These are phyloP conservation scores for Butyriboletus loyo DNA, from an alignment of 768 basidiomycete species.

Conservation along the genomic window DNA sequence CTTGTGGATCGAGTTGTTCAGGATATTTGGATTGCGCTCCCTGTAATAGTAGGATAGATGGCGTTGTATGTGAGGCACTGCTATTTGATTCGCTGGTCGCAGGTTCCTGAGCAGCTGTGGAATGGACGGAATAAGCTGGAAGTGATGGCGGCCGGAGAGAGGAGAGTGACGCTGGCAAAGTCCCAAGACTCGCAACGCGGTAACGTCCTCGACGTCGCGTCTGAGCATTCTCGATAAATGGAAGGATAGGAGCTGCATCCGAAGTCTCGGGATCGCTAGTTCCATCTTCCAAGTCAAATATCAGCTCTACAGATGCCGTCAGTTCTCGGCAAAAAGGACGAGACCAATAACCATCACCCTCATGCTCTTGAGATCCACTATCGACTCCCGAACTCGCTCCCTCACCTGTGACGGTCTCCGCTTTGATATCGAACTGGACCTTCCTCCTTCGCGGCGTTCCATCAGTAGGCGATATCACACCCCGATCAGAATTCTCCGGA, in stretches of 20 bases:
- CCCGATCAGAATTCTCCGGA: conserved; percentile 17
- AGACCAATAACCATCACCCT: conserved; percentile 40
- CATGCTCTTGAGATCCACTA: conserved; percentile 34
- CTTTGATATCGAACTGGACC: conserved; percentile 71
- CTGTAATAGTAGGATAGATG: neutral
- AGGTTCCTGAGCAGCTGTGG: conserved; percentile 3
- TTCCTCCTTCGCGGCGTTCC: conserved; percentile 51
- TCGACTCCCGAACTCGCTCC: conserved; percentile 33
- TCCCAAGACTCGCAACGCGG: conserved; percentile 33
- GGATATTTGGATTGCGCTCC: conserved; percentile 17
- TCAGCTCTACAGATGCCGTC: conserved; percentile 45
- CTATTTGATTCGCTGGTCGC: neutral
- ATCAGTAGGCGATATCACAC: conserved; percentile 28
- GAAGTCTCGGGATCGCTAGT: conserved; percentile 30
- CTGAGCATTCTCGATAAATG: conserved; percentile 31
- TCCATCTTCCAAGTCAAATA: conserved; percentile 70
- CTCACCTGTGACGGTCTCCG: conserved; percentile 49
- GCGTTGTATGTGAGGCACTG: neutral
- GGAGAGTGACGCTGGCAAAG: conserved; percentile 55
- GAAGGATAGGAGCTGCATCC: conserved; percentile 36
- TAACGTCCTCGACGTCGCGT: conserved; percentile 24
- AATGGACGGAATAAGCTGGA: conserved; percentile 60
- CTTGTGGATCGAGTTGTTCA: conserved; percentile 37
- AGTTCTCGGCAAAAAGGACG: neutral
- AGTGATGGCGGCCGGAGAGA: conserved; percentile 64